Evolutionary conservation across 495 filamentous ascomycete species (phyloP).

Genomic region (Neurospora intermedia): DNA sequence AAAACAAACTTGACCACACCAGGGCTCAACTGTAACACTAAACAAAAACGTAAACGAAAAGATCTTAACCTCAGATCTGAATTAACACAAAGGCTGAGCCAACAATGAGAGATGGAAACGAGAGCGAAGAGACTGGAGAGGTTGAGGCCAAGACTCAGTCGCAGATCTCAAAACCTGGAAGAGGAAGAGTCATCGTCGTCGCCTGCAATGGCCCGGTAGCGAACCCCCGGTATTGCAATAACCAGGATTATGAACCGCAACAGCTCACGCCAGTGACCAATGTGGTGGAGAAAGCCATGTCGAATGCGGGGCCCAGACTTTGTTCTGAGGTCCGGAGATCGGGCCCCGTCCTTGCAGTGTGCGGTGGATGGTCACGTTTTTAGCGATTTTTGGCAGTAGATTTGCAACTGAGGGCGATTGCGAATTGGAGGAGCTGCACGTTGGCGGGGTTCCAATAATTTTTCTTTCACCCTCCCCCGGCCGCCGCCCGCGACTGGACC

Average conservation of each 20-base stretch:
- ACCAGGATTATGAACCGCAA: neutral
- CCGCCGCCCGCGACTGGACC: neutral
- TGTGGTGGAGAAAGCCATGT: neutral
- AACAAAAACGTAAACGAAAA: neutral
- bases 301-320: neutral
- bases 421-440: neutral
- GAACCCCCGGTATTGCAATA: neutral
- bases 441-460: conserved; percentile 9
- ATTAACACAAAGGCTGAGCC: neutral
- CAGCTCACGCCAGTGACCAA: neutral
- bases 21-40: neutral
- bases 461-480: no score
- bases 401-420: neutral
- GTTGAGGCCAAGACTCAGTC: neutral
- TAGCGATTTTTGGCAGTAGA: neutral
- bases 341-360: neutral
- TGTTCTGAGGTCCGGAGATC: neutral
- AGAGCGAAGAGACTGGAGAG: neutral
- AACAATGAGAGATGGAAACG: neutral
- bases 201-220: neutral
- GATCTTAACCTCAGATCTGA: neutral
- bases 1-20: no score
- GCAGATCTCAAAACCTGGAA: neutral
- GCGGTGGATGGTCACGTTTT: neutral
- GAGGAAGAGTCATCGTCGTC: neutral